Evolutionary conservation across 345 rosid species (phyloP), one percentile per base, ranked within the genome.

Genomic region (Ceriops zippeliana): DNA sequence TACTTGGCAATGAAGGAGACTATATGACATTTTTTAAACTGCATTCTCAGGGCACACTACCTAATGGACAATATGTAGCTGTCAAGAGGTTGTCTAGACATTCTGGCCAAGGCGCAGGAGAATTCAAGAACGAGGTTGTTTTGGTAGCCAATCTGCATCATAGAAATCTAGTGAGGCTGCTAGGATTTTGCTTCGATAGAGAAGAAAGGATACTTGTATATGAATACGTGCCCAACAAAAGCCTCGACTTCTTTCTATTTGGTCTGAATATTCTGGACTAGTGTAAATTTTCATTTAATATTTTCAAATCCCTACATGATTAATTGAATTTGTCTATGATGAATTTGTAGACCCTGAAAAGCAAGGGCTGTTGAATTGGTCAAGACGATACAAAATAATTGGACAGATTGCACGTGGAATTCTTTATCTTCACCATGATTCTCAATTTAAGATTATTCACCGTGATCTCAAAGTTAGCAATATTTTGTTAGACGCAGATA

Each of bases 381-480:
- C 73, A 13, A 71, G n/a, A 30, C 73, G 83, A 19, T 78, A 75
- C 76, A 86, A 81, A 52, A 84, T 88, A 72, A 78, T 88, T 17
- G 69, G 51, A 21, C 83, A 83, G 58, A 88, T 88, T 63, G 88
- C 90, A 54, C 68, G 81, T 38, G 87, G 88, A 53, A 54, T 85
- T 67, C 83, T 86, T 28, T 86, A 88, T 60, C 80, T 86, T 58
- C 90, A 87, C 7, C 70, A 83, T 53, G 87, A 81, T 68, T 87
- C 90, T 34, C 60, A 78, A 24, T 77, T 79, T 8, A 74, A 68
- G 32, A 85, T 85, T 64, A 82, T 87, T 49, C 90, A 86, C 37
- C 82, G 80, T 47, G 87, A 87, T 75, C 78, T 87, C 4, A 85
- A 87, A 74, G 75, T 80, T 0, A 82, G 83, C 46, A 84, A 86